Evolutionary conservation across 257 asterid genomes (phyloP), one percentile per base, ranked within the genome.

Genomic region (Anisodus acutangulus): DNA sequence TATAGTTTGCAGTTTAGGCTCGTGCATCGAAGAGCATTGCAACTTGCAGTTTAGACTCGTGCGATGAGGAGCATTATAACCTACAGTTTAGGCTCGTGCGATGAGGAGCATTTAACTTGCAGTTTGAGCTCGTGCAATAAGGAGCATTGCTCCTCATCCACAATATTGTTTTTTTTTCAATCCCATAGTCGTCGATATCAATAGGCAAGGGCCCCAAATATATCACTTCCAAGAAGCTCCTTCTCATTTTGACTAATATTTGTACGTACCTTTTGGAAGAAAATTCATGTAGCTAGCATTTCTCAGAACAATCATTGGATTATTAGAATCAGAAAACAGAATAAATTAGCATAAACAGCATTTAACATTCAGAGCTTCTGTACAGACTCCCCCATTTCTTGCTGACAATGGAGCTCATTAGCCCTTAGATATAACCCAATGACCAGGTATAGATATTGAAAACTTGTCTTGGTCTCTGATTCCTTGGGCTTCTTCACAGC

Each of bases 331-430:
- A 43, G 57, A 45, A 45, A 9, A 11, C 81, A 6, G 45, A 76
- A 51, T 51, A 76, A 76, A 26, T 26, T 1, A 45, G 58, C 45
- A 76, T 13, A 76, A 53, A 53, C 81, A 51, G 47, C 47, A 76
- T 53, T 22, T 76, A 49, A 74, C 81, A 74, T 49, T 49, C 6
- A 74, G 62, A 74, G 6, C 22, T 49, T 74, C 62, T 49, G 62
- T 74, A 74, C 22, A 74, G 45, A 74, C 37, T 3, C 19, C 58
- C 43, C 13, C 62, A 19, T 74, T 49, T 6, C 22, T 74, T 74
- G 60, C 41, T 10, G 6, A 62, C 39, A 22, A 63, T 22, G 69
- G 69, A 63, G 35, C 39, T 19, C 41, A 71, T 11, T 71, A 54
- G 10, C 39, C 80, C 80, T 64, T 19, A 71, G 45, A n/a, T 12